Conservation (phyloP, 768 basidiomycete species). For the Hericium erinaceus region DNA sequence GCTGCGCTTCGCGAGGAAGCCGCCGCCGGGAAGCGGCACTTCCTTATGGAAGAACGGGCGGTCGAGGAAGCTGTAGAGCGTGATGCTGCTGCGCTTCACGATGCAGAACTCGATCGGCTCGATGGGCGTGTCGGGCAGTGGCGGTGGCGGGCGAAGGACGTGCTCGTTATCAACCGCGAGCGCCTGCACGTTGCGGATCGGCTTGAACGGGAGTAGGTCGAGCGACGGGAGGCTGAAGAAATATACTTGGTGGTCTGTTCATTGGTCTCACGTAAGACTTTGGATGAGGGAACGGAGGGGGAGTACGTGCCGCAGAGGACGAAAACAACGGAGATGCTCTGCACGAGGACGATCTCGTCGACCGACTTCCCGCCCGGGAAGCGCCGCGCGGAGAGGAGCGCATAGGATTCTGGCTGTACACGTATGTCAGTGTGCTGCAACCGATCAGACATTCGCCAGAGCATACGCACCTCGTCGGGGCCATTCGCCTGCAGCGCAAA, state of each 20-base stretch:
- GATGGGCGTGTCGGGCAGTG: conserved; percentile 26
- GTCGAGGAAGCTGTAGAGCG: conserved; percentile 58
- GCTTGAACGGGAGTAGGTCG: conserved; percentile 64
- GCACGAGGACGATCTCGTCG: conserved; percentile 73
- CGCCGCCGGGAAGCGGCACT: conserved; percentile 55
- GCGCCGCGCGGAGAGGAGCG: conserved; percentile 38
- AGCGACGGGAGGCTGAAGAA: conserved; percentile 78
- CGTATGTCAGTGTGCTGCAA: not conserved
- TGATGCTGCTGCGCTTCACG: conserved; percentile 57
- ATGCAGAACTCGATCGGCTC: conserved; percentile 65
- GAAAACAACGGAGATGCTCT: conserved; percentile 64
- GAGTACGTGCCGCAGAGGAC: conserved; percentile 59
- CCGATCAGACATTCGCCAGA: not conserved
- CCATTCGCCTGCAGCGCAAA: conserved; percentile 61
- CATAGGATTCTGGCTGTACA: conserved; percentile 18
- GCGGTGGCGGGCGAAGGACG: conserved; percentile 39
- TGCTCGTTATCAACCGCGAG: conserved; percentile 80
- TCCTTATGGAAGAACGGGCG: conserved; percentile 56
- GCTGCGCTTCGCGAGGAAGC: conserved; percentile 49
- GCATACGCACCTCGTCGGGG: conserved; percentile 28
- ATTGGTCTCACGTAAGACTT: not conserved
- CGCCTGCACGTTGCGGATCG: conserved; percentile 70
- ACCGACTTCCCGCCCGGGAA: conserved; percentile 56
- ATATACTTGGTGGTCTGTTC: conserved; percentile 52
- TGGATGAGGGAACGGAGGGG: conserved; percentile 3